Evolutionary conservation across 257 asterid species (phyloP).

Genomic region (Rehmannia glutinosa): DNA sequence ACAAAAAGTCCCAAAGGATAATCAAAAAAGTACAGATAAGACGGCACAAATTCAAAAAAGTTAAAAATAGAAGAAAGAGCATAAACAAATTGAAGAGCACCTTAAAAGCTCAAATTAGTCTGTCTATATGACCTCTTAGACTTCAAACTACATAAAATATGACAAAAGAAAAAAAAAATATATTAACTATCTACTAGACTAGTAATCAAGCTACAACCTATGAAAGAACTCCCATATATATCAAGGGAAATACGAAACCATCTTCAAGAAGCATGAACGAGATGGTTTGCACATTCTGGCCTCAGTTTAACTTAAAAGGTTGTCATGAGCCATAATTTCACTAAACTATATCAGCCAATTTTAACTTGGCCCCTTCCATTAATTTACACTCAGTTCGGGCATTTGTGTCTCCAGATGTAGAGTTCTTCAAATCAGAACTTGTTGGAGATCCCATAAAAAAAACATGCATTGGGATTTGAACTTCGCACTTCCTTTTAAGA

Average conservation of each 20-base stretch:
- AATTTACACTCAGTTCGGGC: conserved; percentile 5
- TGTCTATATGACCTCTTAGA: background rate
- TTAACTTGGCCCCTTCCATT: conserved; percentile 5
- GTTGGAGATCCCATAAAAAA: conserved; percentile 12
- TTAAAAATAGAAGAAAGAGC: background rate
- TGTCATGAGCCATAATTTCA: conserved; percentile 24
- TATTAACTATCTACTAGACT: background rate
- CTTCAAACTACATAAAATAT: conserved; percentile 17
- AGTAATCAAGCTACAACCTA: background rate
- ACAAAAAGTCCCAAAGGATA: conserved; percentile 6
- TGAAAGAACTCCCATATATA: background rate
- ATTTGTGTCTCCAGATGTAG: background rate
- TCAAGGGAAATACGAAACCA: conserved; percentile 19
- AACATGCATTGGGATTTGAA: conserved; percentile 1
- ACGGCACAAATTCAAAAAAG: background rate
- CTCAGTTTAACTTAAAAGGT: conserved; percentile 18
- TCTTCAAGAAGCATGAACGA: background rate
- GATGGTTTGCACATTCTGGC: conserved; percentile 14
- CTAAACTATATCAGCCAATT: conserved; percentile 11
- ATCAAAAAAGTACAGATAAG: conserved; percentile 31
- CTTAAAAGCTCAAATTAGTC: conserved; percentile 6
- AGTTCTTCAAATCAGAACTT: background rate
- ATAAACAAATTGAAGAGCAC: background rate
- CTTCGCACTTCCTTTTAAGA: background rate
- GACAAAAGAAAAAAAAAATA: too few relatives aligned